Evolutionary conservation across 1,284 basidiomycete genomes (phyloP), one percentile per base, ranked within the genome.

Genomic region (Sporisorium reilianum): DNA sequence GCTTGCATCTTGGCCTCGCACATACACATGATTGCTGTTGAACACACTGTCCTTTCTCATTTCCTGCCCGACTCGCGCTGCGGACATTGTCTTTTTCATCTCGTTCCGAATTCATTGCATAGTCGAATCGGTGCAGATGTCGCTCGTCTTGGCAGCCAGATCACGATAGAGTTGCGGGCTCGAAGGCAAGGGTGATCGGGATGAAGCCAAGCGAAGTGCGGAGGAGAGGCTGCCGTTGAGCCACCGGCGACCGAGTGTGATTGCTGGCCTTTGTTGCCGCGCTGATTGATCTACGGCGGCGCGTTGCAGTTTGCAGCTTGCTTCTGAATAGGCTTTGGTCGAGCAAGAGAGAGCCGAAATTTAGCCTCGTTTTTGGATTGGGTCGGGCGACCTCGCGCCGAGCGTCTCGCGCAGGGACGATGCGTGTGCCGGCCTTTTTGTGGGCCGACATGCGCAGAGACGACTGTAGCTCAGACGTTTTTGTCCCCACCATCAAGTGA

Each of bases 331-430:
- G 34, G 34, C 34, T 34, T 11, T 34, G 12, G 7, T 34, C 7
- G 7, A 34, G 32, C 32, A 34, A 11, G 22, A 7, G 23, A 26
- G 16, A 28, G 26, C 45, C 45, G 26, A 45, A 28, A 28, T 20
- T 49, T 49, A 34, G 42, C 26, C n/a, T 22, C 3, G n/a, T 23
- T 16, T 51, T 55, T 20, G 59, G 55, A 68, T 68, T 69, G 66
- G 60, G 59, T 64, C 66, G 66, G 66, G 46, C 56, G 52, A 64
- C 50, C 12, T 36, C 30, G 60, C 46, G 60, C 66, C 55, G 60
- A 69, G 40, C 12, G 28, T 16, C 22, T 22, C 16, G 18, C 10
- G 10, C 48, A 50, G 32, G 46, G 20, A 32, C 45, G 18, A n/a
- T 14, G 16, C 36, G 26, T 46, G 51, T n/a, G n/a, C n/a, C n/a